Evolutionary conservation across 441 rosid genomes (phyloP).

Genomic region (Populus hybrid): DNA sequence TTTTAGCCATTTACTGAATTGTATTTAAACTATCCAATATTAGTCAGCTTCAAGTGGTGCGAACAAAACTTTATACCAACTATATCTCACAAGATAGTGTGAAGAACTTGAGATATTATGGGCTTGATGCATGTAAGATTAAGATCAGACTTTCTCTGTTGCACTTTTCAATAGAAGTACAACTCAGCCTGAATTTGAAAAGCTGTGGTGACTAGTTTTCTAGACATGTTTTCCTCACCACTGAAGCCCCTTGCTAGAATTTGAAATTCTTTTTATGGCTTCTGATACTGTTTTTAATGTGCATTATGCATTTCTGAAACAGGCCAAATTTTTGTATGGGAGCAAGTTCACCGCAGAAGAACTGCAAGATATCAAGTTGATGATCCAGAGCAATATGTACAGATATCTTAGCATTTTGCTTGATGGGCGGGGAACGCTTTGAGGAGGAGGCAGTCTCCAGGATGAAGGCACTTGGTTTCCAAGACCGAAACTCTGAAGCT

Average conservation of each 20-base stretch:
- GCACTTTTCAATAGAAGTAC: background rate
- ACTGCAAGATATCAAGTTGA: conserved; percentile 86
- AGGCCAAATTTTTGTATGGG: conserved; percentile 99
- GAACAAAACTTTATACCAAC: background rate
- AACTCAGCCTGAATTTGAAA: background rate
- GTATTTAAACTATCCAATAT: background rate
- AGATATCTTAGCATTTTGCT: conserved; percentile 93
- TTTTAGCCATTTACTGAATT: background rate
- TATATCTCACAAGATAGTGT: background rate
- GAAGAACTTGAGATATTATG: background rate
- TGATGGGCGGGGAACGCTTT: conserved; percentile 97
- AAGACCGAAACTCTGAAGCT: conserved; percentile 48
- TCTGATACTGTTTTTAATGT: conserved; percentile 6
- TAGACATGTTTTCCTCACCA: background rate
- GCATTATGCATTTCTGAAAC: conserved; percentile 26
- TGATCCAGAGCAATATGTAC: conserved; percentile 99
- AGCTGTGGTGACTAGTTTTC: background rate
- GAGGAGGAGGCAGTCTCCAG: conserved; percentile 84
- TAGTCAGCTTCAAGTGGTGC: background rate
- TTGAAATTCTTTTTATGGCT: background rate
- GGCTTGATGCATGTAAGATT: background rate
- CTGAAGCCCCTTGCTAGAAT: background rate
- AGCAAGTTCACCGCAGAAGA: conserved; percentile 80
- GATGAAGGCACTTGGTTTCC: conserved; percentile 35
- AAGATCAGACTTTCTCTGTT: background rate